These are phyloP conservation scores for Cnidoscolus chayamansa DNA, from an alignment of 441 rosid genomes.

Conservation along the genomic window DNA sequence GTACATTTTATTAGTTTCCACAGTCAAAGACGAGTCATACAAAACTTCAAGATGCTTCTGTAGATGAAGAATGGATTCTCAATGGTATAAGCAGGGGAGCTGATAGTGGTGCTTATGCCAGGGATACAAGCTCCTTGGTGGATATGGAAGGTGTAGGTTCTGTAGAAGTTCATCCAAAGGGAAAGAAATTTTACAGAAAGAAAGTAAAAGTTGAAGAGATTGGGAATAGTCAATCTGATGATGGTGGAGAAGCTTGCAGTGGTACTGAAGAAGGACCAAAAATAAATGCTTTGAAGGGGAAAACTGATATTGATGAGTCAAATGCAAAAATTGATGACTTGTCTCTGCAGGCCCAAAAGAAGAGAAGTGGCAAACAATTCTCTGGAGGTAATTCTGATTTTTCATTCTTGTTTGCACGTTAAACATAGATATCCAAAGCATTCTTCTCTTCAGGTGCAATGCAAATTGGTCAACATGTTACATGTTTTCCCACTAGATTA, in stretches of 20 bases:
- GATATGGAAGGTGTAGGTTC: constrained; percentile 64
- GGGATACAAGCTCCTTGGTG: constrained; percentile 41
- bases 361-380: constrained; percentile 48
- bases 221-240: constrained; percentile 52
- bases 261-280: constrained; percentile 59
- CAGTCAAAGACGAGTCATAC: constrained; percentile 41
- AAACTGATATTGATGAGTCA: constrained; percentile 41
- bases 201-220: constrained; percentile 52
- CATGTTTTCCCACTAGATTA: neutral
- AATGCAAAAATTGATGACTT: constrained; percentile 40
- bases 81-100: constrained; percentile 40
- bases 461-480: neutral
- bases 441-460: neutral
- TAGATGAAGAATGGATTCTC: constrained; percentile 39
- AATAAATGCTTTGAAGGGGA: constrained; percentile 35
- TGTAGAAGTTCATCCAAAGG: constrained; percentile 53
- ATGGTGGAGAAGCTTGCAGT: constrained; percentile 76
- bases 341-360: constrained; percentile 42
- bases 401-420: neutral
- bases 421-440: neutral
- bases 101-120: constrained; percentile 37
- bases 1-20: constrained; percentile 32
- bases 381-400: constrained; percentile 48
- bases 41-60: constrained; percentile 41
- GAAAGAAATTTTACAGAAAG: constrained; percentile 50